Evolutionary conservation across 768 basidiomycete species (phyloP).

Genomic region (Saitozyma sp.): DNA sequence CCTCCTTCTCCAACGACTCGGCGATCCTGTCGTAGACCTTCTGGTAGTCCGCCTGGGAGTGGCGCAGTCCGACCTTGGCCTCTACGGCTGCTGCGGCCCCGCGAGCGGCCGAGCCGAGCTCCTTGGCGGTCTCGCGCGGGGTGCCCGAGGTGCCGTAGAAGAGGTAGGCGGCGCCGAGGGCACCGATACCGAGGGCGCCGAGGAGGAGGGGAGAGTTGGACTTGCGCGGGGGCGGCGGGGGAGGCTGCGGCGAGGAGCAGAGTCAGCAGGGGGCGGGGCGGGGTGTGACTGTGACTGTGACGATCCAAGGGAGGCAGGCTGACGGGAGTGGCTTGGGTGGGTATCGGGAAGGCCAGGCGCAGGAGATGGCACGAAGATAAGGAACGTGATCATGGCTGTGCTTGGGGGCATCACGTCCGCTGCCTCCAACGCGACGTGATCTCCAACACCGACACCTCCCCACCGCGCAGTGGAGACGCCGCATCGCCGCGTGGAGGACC

Average conservation of each 20-base stretch:
- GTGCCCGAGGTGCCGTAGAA: conserved; percentile 58
- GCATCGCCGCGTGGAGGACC: background rate
- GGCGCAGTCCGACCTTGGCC: conserved; percentile 60
- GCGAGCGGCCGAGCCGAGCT: conserved; percentile 66
- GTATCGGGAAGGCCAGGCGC: background rate
- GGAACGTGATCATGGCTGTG: background rate
- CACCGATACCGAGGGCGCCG: conserved; percentile 63
- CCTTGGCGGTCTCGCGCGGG: conserved; percentile 60
- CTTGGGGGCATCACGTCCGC: conserved; percentile 32
- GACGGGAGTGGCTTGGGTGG: background rate
- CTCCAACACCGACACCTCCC: too few species aligned
- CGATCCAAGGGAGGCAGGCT: background rate
- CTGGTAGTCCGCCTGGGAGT: conserved; percentile 81
- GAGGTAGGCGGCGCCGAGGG: conserved; percentile 68
- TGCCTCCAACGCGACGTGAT: conserved; percentile 19
- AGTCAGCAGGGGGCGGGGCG: background rate
- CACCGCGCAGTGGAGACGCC: background rate
- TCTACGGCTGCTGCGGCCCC: conserved; percentile 65
- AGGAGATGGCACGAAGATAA: background rate
- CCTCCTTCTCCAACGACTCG: conserved; percentile 66
- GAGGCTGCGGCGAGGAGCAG: conserved; percentile 21
- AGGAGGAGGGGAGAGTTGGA: conserved; percentile 57
- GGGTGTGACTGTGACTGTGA: background rate
- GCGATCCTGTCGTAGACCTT: conserved; percentile 95
- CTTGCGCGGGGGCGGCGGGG: conserved; percentile 38